A percentile compares a stretch with the other conserved stretches of the same genome.
phyloP scores from a whole-genome alignment of 345 rosid genomes.

The Citropsis articulata region DNA sequence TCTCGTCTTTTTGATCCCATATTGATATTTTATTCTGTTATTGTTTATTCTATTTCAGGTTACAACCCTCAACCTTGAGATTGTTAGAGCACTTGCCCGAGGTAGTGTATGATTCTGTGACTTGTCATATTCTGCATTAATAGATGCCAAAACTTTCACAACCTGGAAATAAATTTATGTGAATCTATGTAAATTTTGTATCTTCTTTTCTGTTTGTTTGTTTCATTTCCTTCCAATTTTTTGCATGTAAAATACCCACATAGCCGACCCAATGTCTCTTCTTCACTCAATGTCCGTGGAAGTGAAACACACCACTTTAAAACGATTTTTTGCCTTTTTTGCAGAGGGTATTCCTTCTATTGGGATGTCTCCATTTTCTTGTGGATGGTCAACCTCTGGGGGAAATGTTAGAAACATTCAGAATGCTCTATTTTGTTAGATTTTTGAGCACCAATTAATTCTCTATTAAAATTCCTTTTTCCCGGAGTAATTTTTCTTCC shows the following conservation, averaged over 20 bases:
- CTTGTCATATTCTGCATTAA: not conserved
- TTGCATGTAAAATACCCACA: not conserved
- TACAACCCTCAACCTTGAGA: constrained; percentile 77
- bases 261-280: not conserved
- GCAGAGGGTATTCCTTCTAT: constrained; percentile 90
- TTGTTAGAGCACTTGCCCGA: constrained; percentile 88
- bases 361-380: constrained; percentile 85
- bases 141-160: not conserved
- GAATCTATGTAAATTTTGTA: not conserved
- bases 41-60: constrained; percentile 48
- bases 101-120: constrained; percentile 34
- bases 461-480: not conserved
- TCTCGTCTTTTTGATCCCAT: not conserved
- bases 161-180: not conserved
- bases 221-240: not conserved
- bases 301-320: constrained; percentile 6
- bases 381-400: constrained; percentile 66
- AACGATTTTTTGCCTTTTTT: constrained; percentile 29
- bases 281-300: constrained; percentile 6
- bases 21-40: not conserved
- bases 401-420: constrained; percentile 59
- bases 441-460: not conserved
- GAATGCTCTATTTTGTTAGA: constrained; percentile 9
- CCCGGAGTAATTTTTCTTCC: constrained; percentile 11
- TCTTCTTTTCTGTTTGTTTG: not conserved